These are phyloP conservation scores for Astrothelium macrocarpum DNA, from an alignment of 495 filamentous ascomycete species.

Conservation along the genomic window DNA sequence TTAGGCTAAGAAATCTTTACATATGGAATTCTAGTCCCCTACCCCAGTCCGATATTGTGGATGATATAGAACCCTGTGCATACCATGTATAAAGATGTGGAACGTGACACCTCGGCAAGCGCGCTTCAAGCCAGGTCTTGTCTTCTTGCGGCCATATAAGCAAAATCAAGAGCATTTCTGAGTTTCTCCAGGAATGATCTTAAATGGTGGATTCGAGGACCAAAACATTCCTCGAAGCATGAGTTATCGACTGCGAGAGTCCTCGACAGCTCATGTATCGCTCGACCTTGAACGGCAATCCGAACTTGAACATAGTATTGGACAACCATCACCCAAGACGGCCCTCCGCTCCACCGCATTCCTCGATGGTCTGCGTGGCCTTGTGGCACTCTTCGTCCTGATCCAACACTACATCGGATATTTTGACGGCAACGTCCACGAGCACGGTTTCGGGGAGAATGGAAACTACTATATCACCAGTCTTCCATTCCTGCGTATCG, in stretches of 20 bases:
- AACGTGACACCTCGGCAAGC: not conserved
- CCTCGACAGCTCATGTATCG: not conserved
- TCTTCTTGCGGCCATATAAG: not conserved
- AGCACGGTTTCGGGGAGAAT: conserved; percentile 30
- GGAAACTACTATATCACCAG: conserved; percentile 27
- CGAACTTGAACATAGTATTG: not conserved
- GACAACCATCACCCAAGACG: not conserved
- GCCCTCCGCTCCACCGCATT: conserved; percentile 12
- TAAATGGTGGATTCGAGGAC: not conserved
- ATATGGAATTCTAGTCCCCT: not conserved
- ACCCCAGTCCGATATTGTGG: not conserved
- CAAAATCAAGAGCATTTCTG: not conserved
- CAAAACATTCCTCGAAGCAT: not conserved
- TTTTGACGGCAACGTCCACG: conserved; percentile 19
- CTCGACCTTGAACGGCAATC: not conserved
- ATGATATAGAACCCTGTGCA: not conserved
- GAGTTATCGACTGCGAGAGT: not conserved
- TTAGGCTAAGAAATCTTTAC: not conserved
- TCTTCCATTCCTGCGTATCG: conserved; percentile 36
- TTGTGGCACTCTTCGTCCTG: conserved; percentile 19
- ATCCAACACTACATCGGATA: conserved; percentile 27
- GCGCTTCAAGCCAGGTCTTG: not conserved
- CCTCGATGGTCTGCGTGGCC: conserved; percentile 19
- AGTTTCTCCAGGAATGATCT: not conserved
- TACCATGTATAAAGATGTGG: not conserved